Evolutionary conservation across 1,139 yeast genomes (phyloP), one percentile per base, ranked within the genome.

Genomic region (Yamadazyma membranifaciens): DNA sequence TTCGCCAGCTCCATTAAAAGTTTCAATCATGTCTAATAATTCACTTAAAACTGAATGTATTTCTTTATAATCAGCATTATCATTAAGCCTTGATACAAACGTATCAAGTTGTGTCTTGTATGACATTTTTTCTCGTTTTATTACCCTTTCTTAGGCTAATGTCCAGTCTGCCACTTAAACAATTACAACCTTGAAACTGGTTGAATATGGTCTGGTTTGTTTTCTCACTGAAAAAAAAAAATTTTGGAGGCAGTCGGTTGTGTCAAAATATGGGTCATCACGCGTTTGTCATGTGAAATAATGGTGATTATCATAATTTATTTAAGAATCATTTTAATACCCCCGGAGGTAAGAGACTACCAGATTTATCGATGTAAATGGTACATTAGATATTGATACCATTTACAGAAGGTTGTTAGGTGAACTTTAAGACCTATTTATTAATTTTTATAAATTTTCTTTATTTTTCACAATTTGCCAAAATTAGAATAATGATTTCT

Each of bases 21-120:
- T 75, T 56, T 91, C 98, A 37, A 89, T 75, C 60, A 87, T 78
- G 60, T 91, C 98, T 48, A 94, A 78, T 37, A 91, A 67, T 60
- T 92, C 98, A 12, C 89, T 80, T 31, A 88, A 76, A 13, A 82
- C 76, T 2, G 87, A 71, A 48, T 83, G 82, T 46, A 81, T 80
- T 6, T 79, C 67, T 46, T 75, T 75, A 50, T 72, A 72, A 60
- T 85, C 94, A 47, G 59, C 54, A 46, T 70, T 67, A 46, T 78
- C 84, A 37, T 73, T 69, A 41, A 83, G 73, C 47, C 84, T 70
- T 37, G 80, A 61, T 46, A 79, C 84, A 57, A 81, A 81, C 37
- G 79, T 70, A 57, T 81, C 87, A 39, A 81, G 65, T 55, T 78
- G 83, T 38, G 66, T 63, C 24, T 67, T 65, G 40, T 71, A 68